phyloP scores from a whole-genome alignment of 257 asterid genomes.

The Jaltomata sinuosa region DNA sequence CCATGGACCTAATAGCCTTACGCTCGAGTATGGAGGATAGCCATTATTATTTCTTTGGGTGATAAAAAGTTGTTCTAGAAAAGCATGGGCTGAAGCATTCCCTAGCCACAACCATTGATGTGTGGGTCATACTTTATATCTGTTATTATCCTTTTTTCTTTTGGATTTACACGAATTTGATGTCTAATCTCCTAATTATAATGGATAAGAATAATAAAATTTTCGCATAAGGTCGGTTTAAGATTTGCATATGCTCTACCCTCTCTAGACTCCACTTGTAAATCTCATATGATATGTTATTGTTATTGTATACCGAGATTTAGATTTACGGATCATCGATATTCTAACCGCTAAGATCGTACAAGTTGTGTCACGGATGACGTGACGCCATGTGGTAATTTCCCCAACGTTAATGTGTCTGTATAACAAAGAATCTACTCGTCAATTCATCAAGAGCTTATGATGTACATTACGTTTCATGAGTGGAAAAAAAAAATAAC shows the following conservation, averaged over 20 bases:
- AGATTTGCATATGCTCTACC: rapidly evolving
- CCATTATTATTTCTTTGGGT: not conserved
- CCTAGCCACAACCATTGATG: not conserved
- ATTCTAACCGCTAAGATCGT: not conserved
- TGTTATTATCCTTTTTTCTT: not conserved
- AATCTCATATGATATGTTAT: too few relatives aligned
- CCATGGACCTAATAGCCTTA: not conserved
- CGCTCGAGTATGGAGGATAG: not conserved
- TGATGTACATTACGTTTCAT: not conserved
- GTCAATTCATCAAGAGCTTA: not conserved
- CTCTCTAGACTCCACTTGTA: not conserved
- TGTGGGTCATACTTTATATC: not conserved
- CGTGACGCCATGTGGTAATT: not conserved
- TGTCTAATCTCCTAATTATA: not conserved
- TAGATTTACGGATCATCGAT: not conserved
- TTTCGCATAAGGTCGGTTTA: rapidly evolving
- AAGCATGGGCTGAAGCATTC: not conserved
- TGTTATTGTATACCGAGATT: too few relatives aligned
- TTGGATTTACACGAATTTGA: not conserved
- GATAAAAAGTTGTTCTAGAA: constrained; percentile 1
- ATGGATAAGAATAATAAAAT: not conserved
- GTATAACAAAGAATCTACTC: not conserved
- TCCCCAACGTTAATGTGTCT: not conserved
- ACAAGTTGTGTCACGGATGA: too few relatives aligned
- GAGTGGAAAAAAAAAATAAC: not conserved